Conservation (phyloP, 805 yeast genomes). For the Cyberlindnera galapagoensis region DNA sequence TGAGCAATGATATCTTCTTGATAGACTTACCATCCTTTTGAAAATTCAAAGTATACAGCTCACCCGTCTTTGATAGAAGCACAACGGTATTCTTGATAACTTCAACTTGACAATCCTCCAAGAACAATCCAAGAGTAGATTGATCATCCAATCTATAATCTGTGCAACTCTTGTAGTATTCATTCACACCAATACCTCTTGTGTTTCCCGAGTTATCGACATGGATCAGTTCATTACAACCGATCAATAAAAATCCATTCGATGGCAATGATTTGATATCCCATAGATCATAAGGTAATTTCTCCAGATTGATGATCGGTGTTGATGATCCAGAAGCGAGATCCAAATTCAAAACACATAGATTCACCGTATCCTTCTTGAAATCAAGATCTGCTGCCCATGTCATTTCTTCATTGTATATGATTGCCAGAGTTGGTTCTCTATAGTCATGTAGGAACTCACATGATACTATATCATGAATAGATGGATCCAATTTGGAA, state of each 20-base stretch:
- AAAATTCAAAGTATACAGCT: slow-evolving; percentile 23
- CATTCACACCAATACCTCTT: slow-evolving; percentile 57
- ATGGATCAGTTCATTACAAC: slow-evolving; percentile 72
- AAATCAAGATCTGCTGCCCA: slow-evolving; percentile 75
- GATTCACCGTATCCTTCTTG: slow-evolving; percentile 54
- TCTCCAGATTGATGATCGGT: slow-evolving; percentile 55
- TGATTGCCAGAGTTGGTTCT: slow-evolving; percentile 75
- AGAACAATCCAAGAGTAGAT: slow-evolving; percentile 40
- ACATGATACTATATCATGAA: slow-evolving; percentile 61
- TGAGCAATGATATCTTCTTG: slow-evolving; percentile 19
- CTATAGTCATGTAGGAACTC: slow-evolving; percentile 67
- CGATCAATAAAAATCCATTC: slow-evolving; percentile 63
- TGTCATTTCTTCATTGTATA: slow-evolving; percentile 50
- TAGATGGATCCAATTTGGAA: slow-evolving; percentile 45
- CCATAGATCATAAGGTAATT: slow-evolving; percentile 71
- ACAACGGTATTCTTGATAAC: slow-evolving; percentile 30
- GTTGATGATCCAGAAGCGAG: slow-evolving; percentile 45
- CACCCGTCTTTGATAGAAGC: slow-evolving; percentile 31
- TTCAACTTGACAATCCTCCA: slow-evolving; percentile 46
- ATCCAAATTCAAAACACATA: slow-evolving; percentile 65
- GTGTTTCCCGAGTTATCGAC: slow-evolving; percentile 72
- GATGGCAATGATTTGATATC: slow-evolving; percentile 62
- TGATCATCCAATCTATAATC: slow-evolving; percentile 40
- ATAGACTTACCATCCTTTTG: slow-evolving; percentile 32
- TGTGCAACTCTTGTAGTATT: slow-evolving; percentile 38